Evolutionary conservation across 1,284 basidiomycete species (phyloP), one percentile per base, ranked within the genome.

Genomic region (Peniophora sp.): DNA sequence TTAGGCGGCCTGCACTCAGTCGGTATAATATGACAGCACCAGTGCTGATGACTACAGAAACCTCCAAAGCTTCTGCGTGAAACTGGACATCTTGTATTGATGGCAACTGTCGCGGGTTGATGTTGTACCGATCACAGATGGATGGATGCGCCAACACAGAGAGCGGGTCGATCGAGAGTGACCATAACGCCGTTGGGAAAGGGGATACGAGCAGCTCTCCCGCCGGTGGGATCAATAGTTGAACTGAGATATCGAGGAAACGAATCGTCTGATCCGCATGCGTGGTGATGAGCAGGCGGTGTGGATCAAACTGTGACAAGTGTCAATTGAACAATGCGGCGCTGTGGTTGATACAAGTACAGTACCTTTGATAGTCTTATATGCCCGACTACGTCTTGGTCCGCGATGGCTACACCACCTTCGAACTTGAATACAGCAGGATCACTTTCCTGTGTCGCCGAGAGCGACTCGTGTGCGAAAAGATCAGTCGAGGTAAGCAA

Each of bases 11-110:
- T 41, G 71, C 64, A 22, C 64, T 69, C 48, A 82, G 72, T 52
- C 79, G 74, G 60, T 78, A 84, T 2, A 90, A 66, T 15, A 89
- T 58, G 3, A 91, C 63, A 52, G 89, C 83, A 1, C 89, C 89
- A 1, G 80, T 79, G 11, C 63, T 65, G 46, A 92, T 64, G 2
- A 76, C 74, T 18, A 88, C 68, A 0, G 75, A 78, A 51, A 81
- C 78, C 64, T 92, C 89, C 35, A 86, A 65, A 0, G 85, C 80
- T 57, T 88, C 82, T 0, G 71, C 62, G 3, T 84, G 79, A 22
- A 92, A 67, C 43, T 81, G 68, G 0, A 81, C 75, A 3, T 70
- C 70, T n/a, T 74, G 68, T 47, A 89, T 77, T 20, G 64, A 61
- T 34, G 71, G 62, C 24, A 66, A 53, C n/a, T 67, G 60, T 15